These are phyloP conservation scores for Ambrosiella beaveri DNA, from an alignment of 2,329 filamentous ascomycete genomes.

Conservation along the genomic window DNA sequence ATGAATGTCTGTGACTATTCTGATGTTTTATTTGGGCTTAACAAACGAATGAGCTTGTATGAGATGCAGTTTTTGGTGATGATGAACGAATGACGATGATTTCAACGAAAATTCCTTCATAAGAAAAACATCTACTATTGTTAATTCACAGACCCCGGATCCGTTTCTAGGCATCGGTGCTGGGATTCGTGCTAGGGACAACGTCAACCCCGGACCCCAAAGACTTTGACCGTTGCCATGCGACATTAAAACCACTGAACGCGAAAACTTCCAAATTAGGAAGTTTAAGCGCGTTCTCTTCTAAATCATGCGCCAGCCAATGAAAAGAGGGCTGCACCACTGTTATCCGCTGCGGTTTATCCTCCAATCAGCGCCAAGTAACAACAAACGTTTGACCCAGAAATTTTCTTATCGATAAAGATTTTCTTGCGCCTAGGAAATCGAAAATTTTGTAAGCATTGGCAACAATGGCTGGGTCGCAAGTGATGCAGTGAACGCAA, in stretches of 20 bases:
- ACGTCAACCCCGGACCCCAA: neutral
- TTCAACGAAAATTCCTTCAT: neutral
- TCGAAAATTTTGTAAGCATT: slow-evolving; percentile 9
- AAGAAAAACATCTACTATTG: neutral
- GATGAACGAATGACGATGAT: neutral
- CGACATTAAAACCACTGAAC: slow-evolving; percentile 4
- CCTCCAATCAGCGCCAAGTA: slow-evolving; percentile 4
- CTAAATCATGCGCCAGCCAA: slow-evolving; percentile 4
- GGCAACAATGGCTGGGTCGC: neutral
- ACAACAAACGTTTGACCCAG: neutral
- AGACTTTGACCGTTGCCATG: slow-evolving; percentile 1
- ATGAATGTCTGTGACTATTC: neutral
- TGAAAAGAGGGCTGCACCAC: neutral
- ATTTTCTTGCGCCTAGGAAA: slow-evolving; percentile 4
- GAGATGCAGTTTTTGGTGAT: neutral
- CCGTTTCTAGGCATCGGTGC: neutral
- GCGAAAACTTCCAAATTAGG: neutral
- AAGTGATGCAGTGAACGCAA: neutral
- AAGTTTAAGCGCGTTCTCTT: neutral
- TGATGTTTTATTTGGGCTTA: neutral
- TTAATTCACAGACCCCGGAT: neutral
- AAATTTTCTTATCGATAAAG: slow-evolving; percentile 10
- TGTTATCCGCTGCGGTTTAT: neutral
- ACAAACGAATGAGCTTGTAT: neutral
- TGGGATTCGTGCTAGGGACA: neutral